Evolutionary conservation across 2,329 filamentous ascomycete species (phyloP).

Genomic region (Curvularia hawaiiensis): DNA sequence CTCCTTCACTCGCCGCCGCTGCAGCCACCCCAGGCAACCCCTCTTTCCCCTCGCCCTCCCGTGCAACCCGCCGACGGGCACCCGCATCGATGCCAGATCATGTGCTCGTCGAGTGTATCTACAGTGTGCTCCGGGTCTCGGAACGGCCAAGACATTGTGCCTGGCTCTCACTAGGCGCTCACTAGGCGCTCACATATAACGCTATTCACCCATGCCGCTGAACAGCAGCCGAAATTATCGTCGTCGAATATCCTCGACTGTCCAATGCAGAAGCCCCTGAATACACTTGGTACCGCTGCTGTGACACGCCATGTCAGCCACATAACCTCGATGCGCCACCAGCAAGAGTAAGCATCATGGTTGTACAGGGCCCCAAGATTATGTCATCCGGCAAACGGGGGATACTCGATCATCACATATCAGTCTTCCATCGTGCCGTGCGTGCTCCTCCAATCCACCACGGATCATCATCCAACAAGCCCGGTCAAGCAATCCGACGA

Average conservation of each 20-base stretch:
- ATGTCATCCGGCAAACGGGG: neutral
- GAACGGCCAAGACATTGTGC: neutral
- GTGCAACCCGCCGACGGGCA: constrained; percentile 12
- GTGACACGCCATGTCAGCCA: constrained; percentile 9
- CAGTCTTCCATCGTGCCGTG: neutral
- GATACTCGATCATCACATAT: neutral
- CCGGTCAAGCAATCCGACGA: neutral
- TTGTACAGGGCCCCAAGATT: neutral
- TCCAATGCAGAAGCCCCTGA: constrained; percentile 4
- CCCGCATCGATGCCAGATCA: constrained; percentile 27
- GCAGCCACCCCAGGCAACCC: constrained; percentile 14
- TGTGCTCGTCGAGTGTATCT: constrained; percentile 14
- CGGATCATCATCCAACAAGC: neutral
- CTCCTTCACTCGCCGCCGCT: constrained; percentile 13
- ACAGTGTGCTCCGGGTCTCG: neutral
- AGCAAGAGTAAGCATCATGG: neutral
- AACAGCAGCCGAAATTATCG: neutral
- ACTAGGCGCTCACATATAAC: neutral
- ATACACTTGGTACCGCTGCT: neutral
- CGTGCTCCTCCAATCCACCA: neutral
- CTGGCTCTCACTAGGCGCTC: neutral
- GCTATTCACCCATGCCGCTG: neutral
- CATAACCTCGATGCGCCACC: neutral
- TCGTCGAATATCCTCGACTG: constrained; percentile 4
- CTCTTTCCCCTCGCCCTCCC: constrained; percentile 19